These are phyloP conservation scores for Lippia alba DNA, from an alignment of 305 asterid species.

Conservation along the genomic window DNA sequence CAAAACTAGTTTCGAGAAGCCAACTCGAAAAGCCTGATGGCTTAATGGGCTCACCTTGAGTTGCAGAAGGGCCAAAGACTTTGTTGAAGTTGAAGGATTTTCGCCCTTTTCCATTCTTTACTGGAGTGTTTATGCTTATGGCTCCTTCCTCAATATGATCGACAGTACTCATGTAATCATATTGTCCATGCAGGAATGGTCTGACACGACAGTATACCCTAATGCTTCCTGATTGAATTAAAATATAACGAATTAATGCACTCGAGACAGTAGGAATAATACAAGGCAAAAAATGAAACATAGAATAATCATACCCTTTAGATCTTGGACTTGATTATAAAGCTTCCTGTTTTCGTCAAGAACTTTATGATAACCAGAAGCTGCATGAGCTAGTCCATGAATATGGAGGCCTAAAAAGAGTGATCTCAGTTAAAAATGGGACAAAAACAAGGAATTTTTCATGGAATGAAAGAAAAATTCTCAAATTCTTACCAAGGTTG, in stretches of 20 bases:
- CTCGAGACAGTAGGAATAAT: slow-evolving; percentile 16
- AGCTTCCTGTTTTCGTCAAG: slow-evolving; percentile 90
- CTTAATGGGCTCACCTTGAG: slow-evolving; percentile 63
- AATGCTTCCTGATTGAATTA: slow-evolving; percentile 67
- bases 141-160: slow-evolving; percentile 82
- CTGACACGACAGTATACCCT: slow-evolving; percentile 88
- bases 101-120: slow-evolving; percentile 69
- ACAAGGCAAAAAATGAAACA: slow-evolving; percentile 17
- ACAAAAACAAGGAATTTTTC: slow-evolving; percentile 7
- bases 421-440: slow-evolving; percentile 15
- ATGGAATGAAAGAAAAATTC: slow-evolving; percentile 15
- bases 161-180: slow-evolving; percentile 53
- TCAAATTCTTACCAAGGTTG: slow-evolving; percentile 60
- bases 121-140: slow-evolving; percentile 59
- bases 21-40: not conserved
- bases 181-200: slow-evolving; percentile 73
- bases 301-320: slow-evolving; percentile 60
- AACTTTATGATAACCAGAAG: slow-evolving; percentile 93
- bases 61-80: slow-evolving; percentile 80
- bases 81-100: slow-evolving; percentile 76
- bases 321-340: slow-evolving; percentile 94
- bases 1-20: not conserved
- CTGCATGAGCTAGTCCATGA: slow-evolving; percentile 90
- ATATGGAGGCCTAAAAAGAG: slow-evolving; percentile 67
- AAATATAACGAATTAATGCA: slow-evolving; percentile 29